Base-by-base conservation (phyloP, 345 rosid species). In the Lepidium aucheri region DNA sequence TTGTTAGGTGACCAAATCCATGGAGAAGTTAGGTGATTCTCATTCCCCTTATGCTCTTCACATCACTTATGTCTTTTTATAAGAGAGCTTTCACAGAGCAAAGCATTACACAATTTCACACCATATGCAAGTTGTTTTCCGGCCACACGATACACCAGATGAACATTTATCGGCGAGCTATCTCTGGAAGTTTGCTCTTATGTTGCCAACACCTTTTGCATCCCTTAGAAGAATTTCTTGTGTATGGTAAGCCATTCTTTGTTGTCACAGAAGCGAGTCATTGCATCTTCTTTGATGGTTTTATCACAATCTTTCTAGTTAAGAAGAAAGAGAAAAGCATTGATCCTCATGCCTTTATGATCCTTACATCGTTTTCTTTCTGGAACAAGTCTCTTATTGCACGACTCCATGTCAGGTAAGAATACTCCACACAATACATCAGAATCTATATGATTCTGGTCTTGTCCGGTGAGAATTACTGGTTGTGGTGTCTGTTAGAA, bases 281-380 rank as follows among this genome's bases (percentile, higher is more conserved):
- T 8, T 57, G 41, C 8, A 15, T 50, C 44, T 9, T 43, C 34
- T 60, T 59, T 43, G 22, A 67, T 40, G 16, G 57, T 67, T 45
- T 60, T 74, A 44, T 74, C 63, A 38, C 50, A 63, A 12, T 74
- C 77, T 36, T 51, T 22, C 26, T 0, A 16, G 59, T 60, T 74
- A 11, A 46, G 56, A 51, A 53, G 62, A 36, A 79, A 74, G 18
- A 69, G 59, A 12, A 69, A 70, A 57, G 75, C 74, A 14, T 57
- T 70, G 33, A 83, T 62, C 74, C 74, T 83, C 91, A 80, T 76
- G 52, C 93, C 95, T 75, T 81, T 83, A 24, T 88, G 93, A 45
- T 78, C 84, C 28, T 83, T 77, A 4, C 95, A 86, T 62, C 92
- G 76, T 73, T 79, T 71, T 70, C 89, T 84, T 63, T 87, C 92